Base-by-base conservation (phyloP, 768 basidiomycete species). In the Leucosporidium creatinivorum region DNA sequence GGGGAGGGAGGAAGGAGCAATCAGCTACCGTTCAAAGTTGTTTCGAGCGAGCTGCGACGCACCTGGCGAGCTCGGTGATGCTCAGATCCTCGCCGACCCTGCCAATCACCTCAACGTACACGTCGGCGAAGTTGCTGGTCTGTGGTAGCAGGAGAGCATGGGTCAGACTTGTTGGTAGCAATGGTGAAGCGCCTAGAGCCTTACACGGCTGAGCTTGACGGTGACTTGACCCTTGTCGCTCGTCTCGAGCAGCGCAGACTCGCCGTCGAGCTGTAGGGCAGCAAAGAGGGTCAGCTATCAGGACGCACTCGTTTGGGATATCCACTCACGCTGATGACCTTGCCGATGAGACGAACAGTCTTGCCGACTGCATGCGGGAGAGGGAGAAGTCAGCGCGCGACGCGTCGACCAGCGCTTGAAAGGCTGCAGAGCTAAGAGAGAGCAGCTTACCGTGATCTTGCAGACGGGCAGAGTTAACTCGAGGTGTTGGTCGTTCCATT, bases 71-170 rank as follows among this genome's bases (percentile, higher is more conserved):
- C 62, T 68, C 67, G 47, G 61, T 51, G 17, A 71, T 61, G 31
- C 39, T 57, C 26, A 64, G 59, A 48, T 71, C 70, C 17, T 68
- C 66, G 18, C 36, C 19, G 8, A 71, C 70, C 58, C 62, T 63
- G 44, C 70, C 70, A n/a, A 71, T 71, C 28, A 71, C 66, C 57
- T 71, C 70, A 51, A 67, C 66, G 57, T 68, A 71, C 36, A 51
- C 44, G 23, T 71, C 66, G 10, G 70, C 63, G 28, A 63, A 61
- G 61, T 68, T 54, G 62, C 5, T 63, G 36, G 39, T 67, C 70
- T 67, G 67, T 54, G 12, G 36, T 13, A 26, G 39, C 39, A 44
- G 39, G 15, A 44, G 39, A 7, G 13, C 8, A 8, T 44, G 8
- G 15, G 39, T 44, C 39, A 44, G 15, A 10, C 13, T 7, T 44